Evolutionary conservation across 2,329 filamentous ascomycete species (phyloP).

Genomic region (Coniosporium tulheliwenetii): DNA sequence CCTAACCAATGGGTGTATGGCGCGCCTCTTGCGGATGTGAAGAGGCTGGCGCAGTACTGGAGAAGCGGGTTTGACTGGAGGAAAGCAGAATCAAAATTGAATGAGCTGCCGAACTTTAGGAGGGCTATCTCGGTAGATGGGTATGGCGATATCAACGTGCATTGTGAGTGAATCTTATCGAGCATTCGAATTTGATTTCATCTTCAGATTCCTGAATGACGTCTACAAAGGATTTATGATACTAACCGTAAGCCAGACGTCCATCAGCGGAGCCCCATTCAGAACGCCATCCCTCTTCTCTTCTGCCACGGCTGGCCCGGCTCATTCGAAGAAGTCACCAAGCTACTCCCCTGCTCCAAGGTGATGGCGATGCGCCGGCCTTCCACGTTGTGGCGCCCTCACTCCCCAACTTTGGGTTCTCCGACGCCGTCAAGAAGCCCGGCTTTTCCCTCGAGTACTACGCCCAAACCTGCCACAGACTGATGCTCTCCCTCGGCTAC

Average conservation of each 20-base stretch:
- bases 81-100: slow-evolving; percentile 40
- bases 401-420: slow-evolving; percentile 42
- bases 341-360: slow-evolving; percentile 36
- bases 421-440: slow-evolving; percentile 29
- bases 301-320: slow-evolving; percentile 60
- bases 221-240: too few relatives aligned
- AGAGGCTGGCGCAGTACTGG: slow-evolving; percentile 44
- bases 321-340: slow-evolving; percentile 50
- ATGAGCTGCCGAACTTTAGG: slow-evolving; percentile 44
- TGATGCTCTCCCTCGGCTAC: slow-evolving; percentile 57
- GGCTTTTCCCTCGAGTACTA: slow-evolving; percentile 46
- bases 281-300: slow-evolving; percentile 45
- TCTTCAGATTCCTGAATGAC: too few relatives aligned
- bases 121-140: slow-evolving; percentile 38
- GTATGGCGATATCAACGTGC: slow-evolving; percentile 44
- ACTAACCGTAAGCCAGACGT: too few relatives aligned
- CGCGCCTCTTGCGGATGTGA: slow-evolving; percentile 42
- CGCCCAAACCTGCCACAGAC: slow-evolving; percentile 47
- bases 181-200: too few relatives aligned
- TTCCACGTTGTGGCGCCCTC: slow-evolving; percentile 39
- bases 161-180: slow-evolving; percentile 32
- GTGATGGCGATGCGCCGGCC: slow-evolving; percentile 22
- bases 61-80: slow-evolving; percentile 44
- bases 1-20: slow-evolving; percentile 42
- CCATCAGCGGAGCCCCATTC: slow-evolving; percentile 35